Percentiles rank a stretch among this genome's conserved stretches.
These are phyloP conservation scores for Fonsecaea monophora DNA, from an alignment of 2,329 filamentous ascomycete species.

Conservation along the genomic window DNA sequence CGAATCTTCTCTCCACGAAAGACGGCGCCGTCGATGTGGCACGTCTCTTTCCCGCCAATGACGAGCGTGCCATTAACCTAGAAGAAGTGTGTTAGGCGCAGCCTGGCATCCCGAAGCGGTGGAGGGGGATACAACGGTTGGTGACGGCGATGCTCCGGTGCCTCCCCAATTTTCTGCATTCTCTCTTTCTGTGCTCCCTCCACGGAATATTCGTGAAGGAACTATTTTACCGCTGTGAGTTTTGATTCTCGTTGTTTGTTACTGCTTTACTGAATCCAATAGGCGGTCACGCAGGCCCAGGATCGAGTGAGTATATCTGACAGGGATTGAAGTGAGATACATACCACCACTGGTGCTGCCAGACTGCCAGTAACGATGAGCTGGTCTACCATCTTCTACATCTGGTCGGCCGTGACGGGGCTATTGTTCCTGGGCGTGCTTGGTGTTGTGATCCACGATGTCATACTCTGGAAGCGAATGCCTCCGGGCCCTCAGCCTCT, in stretches of 20 bases:
- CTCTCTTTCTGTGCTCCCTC: background rate
- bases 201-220: background rate
- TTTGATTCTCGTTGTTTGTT: background rate
- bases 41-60: background rate
- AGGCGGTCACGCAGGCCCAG: background rate
- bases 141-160: constrained; percentile 8
- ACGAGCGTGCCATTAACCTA: background rate
- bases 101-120: background rate
- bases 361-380: constrained; percentile 15
- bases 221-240: background rate
- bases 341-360: background rate
- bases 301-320: background rate
- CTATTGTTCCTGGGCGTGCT: constrained; percentile 22
- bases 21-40: background rate
- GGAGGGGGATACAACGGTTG: background rate
- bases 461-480: constrained; percentile 37
- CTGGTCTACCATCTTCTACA: constrained; percentile 27
- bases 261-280: background rate
- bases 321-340: background rate
- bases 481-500: constrained; percentile 43
- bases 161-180: background rate
- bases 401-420: constrained; percentile 30
- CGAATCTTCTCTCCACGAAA: constrained; percentile 14
- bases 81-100: constrained; percentile 3
- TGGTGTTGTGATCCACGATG: constrained; percentile 35